phyloP scores from a whole-genome alignment of 1,284 basidiomycete species.

The Exobasidium rhododendri region DNA sequence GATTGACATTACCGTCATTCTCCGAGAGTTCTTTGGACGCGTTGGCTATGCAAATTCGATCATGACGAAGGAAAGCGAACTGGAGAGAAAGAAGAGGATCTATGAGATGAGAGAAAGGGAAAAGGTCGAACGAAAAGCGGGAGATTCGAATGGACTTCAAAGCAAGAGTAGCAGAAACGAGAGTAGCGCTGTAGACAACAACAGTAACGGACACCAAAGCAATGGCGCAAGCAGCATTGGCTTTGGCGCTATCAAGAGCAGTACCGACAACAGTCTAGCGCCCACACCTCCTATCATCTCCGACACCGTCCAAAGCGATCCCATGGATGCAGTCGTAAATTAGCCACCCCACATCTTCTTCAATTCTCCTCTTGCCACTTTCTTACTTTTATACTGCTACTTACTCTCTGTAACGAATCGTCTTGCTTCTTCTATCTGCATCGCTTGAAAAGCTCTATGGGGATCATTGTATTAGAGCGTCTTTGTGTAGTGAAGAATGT shows the following conservation, averaged over 20 bases:
- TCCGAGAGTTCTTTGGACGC: neutral
- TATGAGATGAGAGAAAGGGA: conserved; percentile 5
- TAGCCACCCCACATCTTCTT: too few relatives aligned
- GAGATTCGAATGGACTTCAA: neutral
- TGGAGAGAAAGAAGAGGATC: conserved; percentile 5
- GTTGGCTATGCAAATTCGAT: conserved; percentile 3
- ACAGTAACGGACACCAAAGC: neutral
- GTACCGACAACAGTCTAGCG: neutral
- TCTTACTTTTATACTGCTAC: too few relatives aligned
- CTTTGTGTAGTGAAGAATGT: too few relatives aligned
- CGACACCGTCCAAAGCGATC: neutral
- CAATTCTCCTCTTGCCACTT: too few relatives aligned
- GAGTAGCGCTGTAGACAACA: neutral
- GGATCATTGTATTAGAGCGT: too few relatives aligned
- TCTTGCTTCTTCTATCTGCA: too few relatives aligned
- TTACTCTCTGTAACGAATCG: too few relatives aligned
- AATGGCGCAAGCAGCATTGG: neutral
- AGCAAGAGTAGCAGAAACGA: neutral
- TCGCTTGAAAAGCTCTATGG: too few relatives aligned
- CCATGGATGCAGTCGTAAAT: conserved; percentile 2
- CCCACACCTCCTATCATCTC: neutral
- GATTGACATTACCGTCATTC: conserved; percentile 2
- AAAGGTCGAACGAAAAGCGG: neutral
- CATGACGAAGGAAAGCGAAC: conserved; percentile 8
- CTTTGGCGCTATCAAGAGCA: neutral